Evolutionary conservation across 1,284 basidiomycete genomes (phyloP), one percentile per base, ranked within the genome.

Genomic region (Salmacisia buchloeana): DNA sequence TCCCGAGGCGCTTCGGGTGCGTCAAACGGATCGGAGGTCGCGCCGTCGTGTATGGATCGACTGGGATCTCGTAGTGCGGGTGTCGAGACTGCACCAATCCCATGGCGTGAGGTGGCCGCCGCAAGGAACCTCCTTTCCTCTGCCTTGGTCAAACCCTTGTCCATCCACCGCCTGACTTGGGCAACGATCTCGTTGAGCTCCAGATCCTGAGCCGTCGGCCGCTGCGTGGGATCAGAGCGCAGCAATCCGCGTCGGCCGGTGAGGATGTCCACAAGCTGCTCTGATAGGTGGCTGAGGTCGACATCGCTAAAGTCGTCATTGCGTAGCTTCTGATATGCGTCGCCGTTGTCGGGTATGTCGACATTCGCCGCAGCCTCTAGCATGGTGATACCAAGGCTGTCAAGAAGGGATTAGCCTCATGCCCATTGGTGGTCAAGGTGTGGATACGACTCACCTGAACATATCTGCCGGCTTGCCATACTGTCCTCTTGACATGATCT

Each of bases 331-430:
- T 96, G 92, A 96, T 96, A 99, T 1, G 89, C 86, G 69, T 91
- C 91, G 73, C 97, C 94, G 87, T 94, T 84, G 82, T 94, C 92
- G 76, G 96, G 96, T 38, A 99, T 89, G 66, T 94, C 87, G 70
- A 98, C 93, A 80, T 97, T 97, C 70, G 92, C 88, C 38, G 93
- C 90, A 58, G 92, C 89, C 84, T 99, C 96, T 49, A 99, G 86
- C 80, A 97, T 86, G 70, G 92, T 91, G 84, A 98, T 89, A 62
- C 96, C 96, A 74, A 97, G 86, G 82, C 92, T 92, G 76, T 68
- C 75, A 34, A n/a, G 58, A 69, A 65, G 45, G 41, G 27, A 41
- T 27, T 38, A 63, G 18, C 36, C 36, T 9, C 36, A 38, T 38
- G 36, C 36, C 18, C 36, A 9, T 38, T 9, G 36, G 10, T 18